Percentiles rank a stretch among this genome's conserved stretches.
Conservation (phyloP, 164 flowering plant species). For the Piper betle region DNA sequence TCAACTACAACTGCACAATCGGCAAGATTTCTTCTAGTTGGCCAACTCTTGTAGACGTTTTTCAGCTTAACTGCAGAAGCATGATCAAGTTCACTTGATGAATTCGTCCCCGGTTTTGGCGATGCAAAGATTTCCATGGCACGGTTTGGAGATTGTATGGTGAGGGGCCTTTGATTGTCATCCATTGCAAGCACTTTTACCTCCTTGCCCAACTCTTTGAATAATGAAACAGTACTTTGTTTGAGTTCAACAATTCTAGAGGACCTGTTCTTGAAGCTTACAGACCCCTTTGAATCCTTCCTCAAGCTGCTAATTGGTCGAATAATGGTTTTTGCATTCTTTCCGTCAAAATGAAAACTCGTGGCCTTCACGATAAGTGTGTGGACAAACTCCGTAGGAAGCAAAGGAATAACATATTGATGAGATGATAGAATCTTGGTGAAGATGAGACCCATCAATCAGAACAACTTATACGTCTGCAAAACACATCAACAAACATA, state of each 20-base stretch:
- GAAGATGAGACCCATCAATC: constrained; percentile 28
- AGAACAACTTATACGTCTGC: too few species aligned
- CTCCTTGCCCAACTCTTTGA: constrained; percentile 10
- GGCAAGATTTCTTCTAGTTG: constrained; percentile 66
- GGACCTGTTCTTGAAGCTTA: constrained; percentile 28
- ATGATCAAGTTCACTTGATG: constrained; percentile 27
- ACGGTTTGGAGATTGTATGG: constrained; percentile 1
- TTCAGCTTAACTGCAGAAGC: constrained; percentile 56
- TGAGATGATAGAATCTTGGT: constrained; percentile 15
- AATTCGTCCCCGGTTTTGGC: not conserved
- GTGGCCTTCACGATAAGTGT: constrained; percentile 17
- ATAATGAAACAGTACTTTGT: constrained; percentile 16
- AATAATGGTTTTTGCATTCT: constrained; percentile 13
- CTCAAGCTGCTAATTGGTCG: constrained; percentile 20
- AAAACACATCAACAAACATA: too few species aligned
- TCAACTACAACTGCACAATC: constrained; percentile 72
- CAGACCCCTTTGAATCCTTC: constrained; percentile 18
- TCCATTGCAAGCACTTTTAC: not conserved
- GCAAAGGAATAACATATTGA: constrained; percentile 15
- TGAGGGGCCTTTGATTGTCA: constrained; percentile 3
- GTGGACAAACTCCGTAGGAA: constrained; percentile 7
- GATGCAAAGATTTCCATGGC: constrained; percentile 3
- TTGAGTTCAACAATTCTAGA: constrained; percentile 10
- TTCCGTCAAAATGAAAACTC: constrained; percentile 12
- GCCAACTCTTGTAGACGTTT: constrained; percentile 59